Conservation (phyloP, 768 basidiomycete genomes). For the Rhizopogon salebrosus region DNA sequence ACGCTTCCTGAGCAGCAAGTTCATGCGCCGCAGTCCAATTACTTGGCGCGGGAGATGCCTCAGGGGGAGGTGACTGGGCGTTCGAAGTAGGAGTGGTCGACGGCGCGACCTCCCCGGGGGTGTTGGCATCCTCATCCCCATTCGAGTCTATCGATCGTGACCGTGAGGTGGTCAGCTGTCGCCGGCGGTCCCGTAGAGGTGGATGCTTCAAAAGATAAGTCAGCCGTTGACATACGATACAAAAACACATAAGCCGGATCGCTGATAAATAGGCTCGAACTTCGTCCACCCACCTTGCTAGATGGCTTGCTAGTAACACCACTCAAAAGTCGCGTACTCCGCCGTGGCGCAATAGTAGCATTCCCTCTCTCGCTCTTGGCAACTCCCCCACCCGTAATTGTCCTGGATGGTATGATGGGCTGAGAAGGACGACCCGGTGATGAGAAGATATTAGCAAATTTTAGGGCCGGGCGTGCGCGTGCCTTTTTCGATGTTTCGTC, state of each 20-base stretch:
- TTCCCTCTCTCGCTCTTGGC: slow-evolving; percentile 46
- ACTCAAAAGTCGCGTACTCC: slow-evolving; percentile 70
- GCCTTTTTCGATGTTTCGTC: slow-evolving; percentile 84
- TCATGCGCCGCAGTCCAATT: slow-evolving; percentile 64
- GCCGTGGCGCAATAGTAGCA: slow-evolving; percentile 49
- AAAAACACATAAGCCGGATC: slow-evolving; percentile 1
- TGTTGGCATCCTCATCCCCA: slow-evolving; percentile 56
- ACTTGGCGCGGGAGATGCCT: slow-evolving; percentile 58
- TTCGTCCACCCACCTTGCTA: slow-evolving; percentile 45
- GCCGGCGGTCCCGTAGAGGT: slow-evolving; percentile 52
- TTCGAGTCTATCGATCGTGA: slow-evolving; percentile 68
- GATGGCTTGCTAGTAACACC: slow-evolving; percentile 47
- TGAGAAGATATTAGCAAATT: slow-evolving; percentile 86
- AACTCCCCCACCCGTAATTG: slow-evolving; percentile 32
- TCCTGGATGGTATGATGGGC: slow-evolving; percentile 63
- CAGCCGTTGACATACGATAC: slow-evolving; percentile 25
- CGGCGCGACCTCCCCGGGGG: slow-evolving; percentile 44
- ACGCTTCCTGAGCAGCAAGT: slow-evolving; percentile 65
- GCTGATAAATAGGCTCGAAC: neutral
- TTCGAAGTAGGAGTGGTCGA: slow-evolving; percentile 58
- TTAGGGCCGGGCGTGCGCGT: slow-evolving; percentile 85
- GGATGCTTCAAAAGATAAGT: slow-evolving; percentile 27
- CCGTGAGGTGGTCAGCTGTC: slow-evolving; percentile 47
- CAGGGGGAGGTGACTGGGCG: slow-evolving; percentile 57
- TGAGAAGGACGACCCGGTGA: slow-evolving; percentile 76